Base-by-base conservation (phyloP, 495 filamentous ascomycete species). In the Venustampulla echinocandica region DNA sequence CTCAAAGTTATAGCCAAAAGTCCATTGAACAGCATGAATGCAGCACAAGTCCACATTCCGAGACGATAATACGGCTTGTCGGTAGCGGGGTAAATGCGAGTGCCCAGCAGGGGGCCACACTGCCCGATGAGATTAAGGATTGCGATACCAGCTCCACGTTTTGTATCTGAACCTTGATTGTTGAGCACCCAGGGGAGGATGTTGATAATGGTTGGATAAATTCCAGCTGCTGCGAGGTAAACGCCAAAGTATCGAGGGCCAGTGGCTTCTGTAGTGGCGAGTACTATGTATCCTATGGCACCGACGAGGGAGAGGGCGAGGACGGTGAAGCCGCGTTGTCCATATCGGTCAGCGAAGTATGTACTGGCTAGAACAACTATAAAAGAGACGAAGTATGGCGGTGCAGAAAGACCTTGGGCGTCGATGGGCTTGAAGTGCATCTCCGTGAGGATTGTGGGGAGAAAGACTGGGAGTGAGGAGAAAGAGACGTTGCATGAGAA, bases 331-430 rank as follows among this genome's bases (percentile, higher is more conserved):
- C 84, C 84, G 42, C 87, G 79, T 58, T 87, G 81, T 30, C 77
- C 76, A 10, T 75, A 72, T 20, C 71, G 74, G 64, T 93, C 87
- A 7, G 85, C 84, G 33, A 88, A 56, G 62, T 68, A 89, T 4
- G 82, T 83, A 2, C 79, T 78, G 14, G 62, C 48, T 51, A 90
- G 71, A 33, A 79, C 84, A n/a, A 81, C 61, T 10, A 87, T 50
- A 51, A 92, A 90, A 1, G 82, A 76, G n/a, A 84, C 62, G 50
- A 93, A 80, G 65, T 84, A 93, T 0, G 86, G 85, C 1, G 86
- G 87, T 0, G 85, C 84, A 6, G 80, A 82, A 18, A 93, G 76
- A 0, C 83, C 85, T 61, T 94, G 88, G 1, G 87, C 79, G 45
- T 82, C 71, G 45, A 87, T 76, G 15, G 71, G 63, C 9, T 71